Evolutionary conservation across 805 yeast species (phyloP), one percentile per base, ranked within the genome.

Genomic region (Kuraishia borneana): DNA sequence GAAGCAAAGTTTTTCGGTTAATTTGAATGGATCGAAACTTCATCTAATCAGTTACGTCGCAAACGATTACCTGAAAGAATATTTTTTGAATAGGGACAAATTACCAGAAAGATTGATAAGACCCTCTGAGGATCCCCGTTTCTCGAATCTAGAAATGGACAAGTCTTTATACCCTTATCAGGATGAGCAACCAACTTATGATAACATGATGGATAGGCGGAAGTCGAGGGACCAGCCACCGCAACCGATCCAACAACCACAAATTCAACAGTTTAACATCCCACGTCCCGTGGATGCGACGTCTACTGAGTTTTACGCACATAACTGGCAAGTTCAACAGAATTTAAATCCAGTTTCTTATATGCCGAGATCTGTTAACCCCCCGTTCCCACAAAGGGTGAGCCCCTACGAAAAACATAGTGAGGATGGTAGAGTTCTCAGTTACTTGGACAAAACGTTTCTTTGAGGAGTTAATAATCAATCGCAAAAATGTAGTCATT

Each of bases 1-100:
- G 43, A 80, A 80, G 47, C 83, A 77, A 50, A 69, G 79, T 21
- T 75, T 78, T 43, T 66, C 79, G 3, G 53, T 76, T 26, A 63
- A 71, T 6, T 67, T 78, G 6, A 68, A 63, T 21, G 68, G 68
- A 31, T 67, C 67, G 31, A 74, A 70, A 38, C 50, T 73, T 18
- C 87, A 81, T 43, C 54, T 80, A 36, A 76, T 81, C 18, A 65
- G 79, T 20, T 80, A 80, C 50, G 56, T 61, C 6, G 28, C 34
- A 7, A 41, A 42, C 30, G 36, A 39, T 26, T 35, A 29, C 17
- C 30, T 36, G 5, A 37, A 36, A 8, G 31, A 33, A 16, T 34
- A 36, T 23, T 3, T 12, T 6, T 25, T n/a, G 28, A 30, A 19
- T 23, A 18, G 26, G 25, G 12, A 9, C 34, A 13, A 30, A n/a